Conservation (phyloP, 495 filamentous ascomycete species). For the Terfezia boudieri region DNA sequence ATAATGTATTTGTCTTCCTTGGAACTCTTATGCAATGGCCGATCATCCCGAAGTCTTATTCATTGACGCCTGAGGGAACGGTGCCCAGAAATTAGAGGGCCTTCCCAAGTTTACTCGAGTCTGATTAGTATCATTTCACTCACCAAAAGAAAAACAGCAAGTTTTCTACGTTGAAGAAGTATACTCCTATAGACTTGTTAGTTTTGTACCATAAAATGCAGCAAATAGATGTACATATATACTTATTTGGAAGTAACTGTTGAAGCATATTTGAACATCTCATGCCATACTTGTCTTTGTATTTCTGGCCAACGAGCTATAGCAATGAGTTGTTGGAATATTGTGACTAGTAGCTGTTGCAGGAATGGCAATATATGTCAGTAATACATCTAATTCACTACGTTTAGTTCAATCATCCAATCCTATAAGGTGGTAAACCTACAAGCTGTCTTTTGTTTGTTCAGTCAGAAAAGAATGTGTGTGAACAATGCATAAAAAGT, state of each 20-base stretch:
- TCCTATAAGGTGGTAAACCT: not conserved
- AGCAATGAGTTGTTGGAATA: constrained; percentile 6
- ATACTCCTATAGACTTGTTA: too few species aligned
- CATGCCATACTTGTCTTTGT: constrained; percentile 2
- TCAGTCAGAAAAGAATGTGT: constrained; percentile 13
- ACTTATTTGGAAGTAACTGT: constrained; percentile 7
- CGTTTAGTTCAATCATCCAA: not conserved
- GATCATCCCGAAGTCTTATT: too few species aligned
- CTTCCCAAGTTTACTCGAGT: too few species aligned
- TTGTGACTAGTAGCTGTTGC: constrained; percentile 10
- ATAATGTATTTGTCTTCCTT: constrained; percentile 10
- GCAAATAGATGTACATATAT: not conserved
- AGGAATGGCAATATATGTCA: constrained; percentile 11
- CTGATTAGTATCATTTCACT: too few species aligned
- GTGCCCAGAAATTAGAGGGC: not conserved
- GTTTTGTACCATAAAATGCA: not conserved
- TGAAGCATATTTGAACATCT: constrained; percentile 5
- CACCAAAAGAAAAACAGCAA: too few species aligned
- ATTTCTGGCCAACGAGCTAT: constrained; percentile 5
- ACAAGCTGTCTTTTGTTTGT: constrained; percentile 14
- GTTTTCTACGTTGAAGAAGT: too few species aligned
- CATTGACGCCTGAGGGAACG: too few species aligned
- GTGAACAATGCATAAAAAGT: constrained; percentile 7
- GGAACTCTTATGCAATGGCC: not conserved
- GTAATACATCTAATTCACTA: constrained; percentile 9